phyloP scores from a whole-genome alignment of 208 protist genomes.

The Leptomonas pyrrhocoris region DNA sequence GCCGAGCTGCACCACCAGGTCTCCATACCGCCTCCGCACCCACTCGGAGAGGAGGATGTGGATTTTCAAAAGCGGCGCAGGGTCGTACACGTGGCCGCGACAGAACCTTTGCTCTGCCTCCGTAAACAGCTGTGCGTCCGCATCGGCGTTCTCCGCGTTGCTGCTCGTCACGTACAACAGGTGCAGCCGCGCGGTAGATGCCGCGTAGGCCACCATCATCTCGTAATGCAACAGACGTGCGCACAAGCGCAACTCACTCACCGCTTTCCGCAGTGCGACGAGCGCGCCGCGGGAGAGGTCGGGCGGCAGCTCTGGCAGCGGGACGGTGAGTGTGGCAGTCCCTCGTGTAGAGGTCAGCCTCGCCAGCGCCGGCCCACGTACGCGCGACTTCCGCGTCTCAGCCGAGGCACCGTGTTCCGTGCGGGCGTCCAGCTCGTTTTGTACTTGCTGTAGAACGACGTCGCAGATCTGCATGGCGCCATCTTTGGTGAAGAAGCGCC shows the following conservation, averaged over 20 bases:
- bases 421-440: slow-evolving; percentile 10
- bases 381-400: slow-evolving; percentile 17
- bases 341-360: slow-evolving; percentile 8
- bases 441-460: slow-evolving; percentile 12
- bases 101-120: slow-evolving; percentile 2
- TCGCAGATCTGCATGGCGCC: slow-evolving; percentile 24
- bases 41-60: slow-evolving; percentile 26
- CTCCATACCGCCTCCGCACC: slow-evolving; percentile 22
- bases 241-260: slow-evolving; percentile 22
- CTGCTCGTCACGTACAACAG: background rate
- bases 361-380: slow-evolving; percentile 29
- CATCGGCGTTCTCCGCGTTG: background rate
- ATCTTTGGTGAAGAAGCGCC: slow-evolving; percentile 18
- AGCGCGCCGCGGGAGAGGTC: slow-evolving; percentile 18
- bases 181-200: slow-evolving; percentile 16
- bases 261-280: slow-evolving; percentile 1
- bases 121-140: background rate
- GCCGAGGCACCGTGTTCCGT: background rate
- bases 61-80: slow-evolving; percentile 9
- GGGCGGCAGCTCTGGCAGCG: slow-evolving; percentile 23
- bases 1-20: slow-evolving; percentile 19
- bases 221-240: slow-evolving; percentile 23
- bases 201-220: slow-evolving; percentile 25
- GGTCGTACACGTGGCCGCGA: slow-evolving; percentile 22
- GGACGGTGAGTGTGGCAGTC: background rate